Percentiles rank a stretch among this genome's conserved stretches.
Conservation (phyloP, 1,284 basidiomycete species). For the Gymnopus androsaceus region DNA sequence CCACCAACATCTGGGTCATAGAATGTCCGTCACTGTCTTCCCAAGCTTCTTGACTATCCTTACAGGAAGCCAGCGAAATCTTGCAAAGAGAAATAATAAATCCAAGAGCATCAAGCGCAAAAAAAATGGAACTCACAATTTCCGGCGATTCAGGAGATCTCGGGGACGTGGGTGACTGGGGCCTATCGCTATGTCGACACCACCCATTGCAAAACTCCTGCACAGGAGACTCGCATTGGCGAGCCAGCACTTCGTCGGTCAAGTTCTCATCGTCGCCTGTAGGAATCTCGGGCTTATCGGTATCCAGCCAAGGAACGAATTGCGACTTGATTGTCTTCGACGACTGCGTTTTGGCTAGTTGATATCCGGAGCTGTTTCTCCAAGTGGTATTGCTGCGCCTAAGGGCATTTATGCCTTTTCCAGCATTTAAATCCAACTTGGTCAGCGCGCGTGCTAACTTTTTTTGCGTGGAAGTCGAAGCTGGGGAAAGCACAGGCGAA, state of each 20-base stretch:
- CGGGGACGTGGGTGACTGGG: not conserved
- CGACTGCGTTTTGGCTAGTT: not conserved
- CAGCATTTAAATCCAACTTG: not conserved
- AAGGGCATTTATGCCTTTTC: not conserved
- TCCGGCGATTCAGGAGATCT: not conserved
- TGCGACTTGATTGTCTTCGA: conserved; percentile 8
- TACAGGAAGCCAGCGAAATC: conserved; percentile 36
- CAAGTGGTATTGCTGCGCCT: not conserved
- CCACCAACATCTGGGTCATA: conserved; percentile 30
- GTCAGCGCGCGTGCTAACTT: conserved; percentile 1
- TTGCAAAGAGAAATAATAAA: conserved; percentile 13
- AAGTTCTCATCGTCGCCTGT: not conserved
- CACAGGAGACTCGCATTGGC: conserved; percentile 16
- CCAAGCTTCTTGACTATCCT: conserved; percentile 35
- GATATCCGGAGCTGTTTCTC: not conserved
- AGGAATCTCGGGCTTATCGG: not conserved
- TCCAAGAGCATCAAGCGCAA: not conserved
- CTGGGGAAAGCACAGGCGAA: not conserved
- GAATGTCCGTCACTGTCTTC: conserved; percentile 32
- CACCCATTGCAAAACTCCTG: conserved; percentile 14
- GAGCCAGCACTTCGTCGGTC: not conserved
- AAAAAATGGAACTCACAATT: conserved; percentile 7
- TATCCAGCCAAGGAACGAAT: conserved; percentile 10
- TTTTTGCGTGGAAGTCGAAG: not conserved
- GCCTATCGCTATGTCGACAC: not conserved